Evolutionary conservation across 768 basidiomycete species (phyloP).

Genomic region (Cubamyces lactineus): DNA sequence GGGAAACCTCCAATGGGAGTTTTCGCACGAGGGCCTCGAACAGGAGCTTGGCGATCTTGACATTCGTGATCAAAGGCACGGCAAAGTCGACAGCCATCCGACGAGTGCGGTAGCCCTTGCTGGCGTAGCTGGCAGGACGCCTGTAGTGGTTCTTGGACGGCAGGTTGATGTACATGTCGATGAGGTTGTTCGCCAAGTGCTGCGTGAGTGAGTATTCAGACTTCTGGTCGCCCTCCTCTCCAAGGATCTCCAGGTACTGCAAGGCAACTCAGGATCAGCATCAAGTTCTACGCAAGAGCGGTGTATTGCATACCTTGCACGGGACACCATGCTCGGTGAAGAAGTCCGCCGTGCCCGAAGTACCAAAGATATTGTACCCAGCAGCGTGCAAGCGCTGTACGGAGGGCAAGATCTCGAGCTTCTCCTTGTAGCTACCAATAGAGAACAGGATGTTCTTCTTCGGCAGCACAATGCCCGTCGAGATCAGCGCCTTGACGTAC

Average conservation of each 20-base stretch:
- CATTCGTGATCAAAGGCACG: slow-evolving; percentile 95
- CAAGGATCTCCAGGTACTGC: slow-evolving; percentile 88
- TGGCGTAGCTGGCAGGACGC: slow-evolving; percentile 94
- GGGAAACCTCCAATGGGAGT: slow-evolving; percentile 88
- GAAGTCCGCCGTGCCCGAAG: slow-evolving; percentile 96
- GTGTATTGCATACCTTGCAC: slow-evolving; percentile 86
- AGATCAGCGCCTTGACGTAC: slow-evolving; percentile 95
- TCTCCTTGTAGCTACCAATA: slow-evolving; percentile 96
- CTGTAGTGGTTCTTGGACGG: slow-evolving; percentile 98
- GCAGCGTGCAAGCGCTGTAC: slow-evolving; percentile 93
- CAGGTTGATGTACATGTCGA: slow-evolving; percentile 99
- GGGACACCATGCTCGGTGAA: slow-evolving; percentile 95
- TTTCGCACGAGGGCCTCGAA: slow-evolving; percentile 91
- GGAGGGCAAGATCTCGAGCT: slow-evolving; percentile 92
- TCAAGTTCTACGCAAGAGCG: too few species aligned
- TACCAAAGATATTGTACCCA: slow-evolving; percentile 96
- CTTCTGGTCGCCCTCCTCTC: slow-evolving; percentile 82
- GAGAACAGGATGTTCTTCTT: slow-evolving; percentile 99
- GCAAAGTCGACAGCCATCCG: slow-evolving; percentile 99
- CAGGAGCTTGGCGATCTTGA: slow-evolving; percentile 97
- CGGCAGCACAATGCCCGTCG: slow-evolving; percentile 91
- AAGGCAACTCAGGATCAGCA: background rate
- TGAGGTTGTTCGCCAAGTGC: slow-evolving; percentile 94
- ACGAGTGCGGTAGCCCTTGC: slow-evolving; percentile 95
- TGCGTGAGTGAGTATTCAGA: slow-evolving; percentile 97